phyloP scores from a whole-genome alignment of 164 flowering plant genomes.

The Berberis thunbergii region DNA sequence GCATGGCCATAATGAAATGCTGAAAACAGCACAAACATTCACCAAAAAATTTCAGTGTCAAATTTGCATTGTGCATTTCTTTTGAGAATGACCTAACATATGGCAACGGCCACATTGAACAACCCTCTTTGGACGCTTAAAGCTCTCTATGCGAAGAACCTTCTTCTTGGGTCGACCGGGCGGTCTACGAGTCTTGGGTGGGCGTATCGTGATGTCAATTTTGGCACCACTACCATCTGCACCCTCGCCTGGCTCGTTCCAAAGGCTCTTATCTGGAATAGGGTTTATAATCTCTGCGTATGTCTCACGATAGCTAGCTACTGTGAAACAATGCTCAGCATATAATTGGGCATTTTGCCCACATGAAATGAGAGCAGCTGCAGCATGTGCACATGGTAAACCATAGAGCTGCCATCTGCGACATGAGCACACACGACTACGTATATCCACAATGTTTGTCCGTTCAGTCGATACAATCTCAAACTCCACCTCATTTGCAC shows the following conservation, averaged over 20 bases:
- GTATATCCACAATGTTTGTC: slow-evolving; percentile 54
- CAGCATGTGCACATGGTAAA: slow-evolving; percentile 95
- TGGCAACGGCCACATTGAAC: slow-evolving; percentile 96
- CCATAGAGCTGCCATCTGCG: slow-evolving; percentile 94
- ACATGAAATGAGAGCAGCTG: slow-evolving; percentile 86
- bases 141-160: slow-evolving; percentile 63
- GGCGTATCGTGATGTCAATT: slow-evolving; percentile 53
- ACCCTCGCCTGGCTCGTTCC: slow-evolving; percentile 70
- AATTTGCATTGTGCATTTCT: slow-evolving; percentile 49
- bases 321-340: slow-evolving; percentile 53
- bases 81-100: slow-evolving; percentile 90
- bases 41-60: slow-evolving; percentile 4
- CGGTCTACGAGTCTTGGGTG: slow-evolving; percentile 90
- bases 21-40: neutral
- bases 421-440: slow-evolving; percentile 64
- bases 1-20: slow-evolving; percentile 3
- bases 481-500: slow-evolving; percentile 61
- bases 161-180: slow-evolving; percentile 97
- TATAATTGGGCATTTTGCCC: slow-evolving; percentile 48
- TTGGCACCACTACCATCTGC: slow-evolving; percentile 65
- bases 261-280: slow-evolving; percentile 45
- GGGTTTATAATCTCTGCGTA: slow-evolving; percentile 41
- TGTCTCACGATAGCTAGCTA: slow-evolving; percentile 38
- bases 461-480: slow-evolving; percentile 90
- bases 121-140: slow-evolving; percentile 61